phyloP scores from a whole-genome alignment of 345 rosid genomes.

The Salix exigua region DNA sequence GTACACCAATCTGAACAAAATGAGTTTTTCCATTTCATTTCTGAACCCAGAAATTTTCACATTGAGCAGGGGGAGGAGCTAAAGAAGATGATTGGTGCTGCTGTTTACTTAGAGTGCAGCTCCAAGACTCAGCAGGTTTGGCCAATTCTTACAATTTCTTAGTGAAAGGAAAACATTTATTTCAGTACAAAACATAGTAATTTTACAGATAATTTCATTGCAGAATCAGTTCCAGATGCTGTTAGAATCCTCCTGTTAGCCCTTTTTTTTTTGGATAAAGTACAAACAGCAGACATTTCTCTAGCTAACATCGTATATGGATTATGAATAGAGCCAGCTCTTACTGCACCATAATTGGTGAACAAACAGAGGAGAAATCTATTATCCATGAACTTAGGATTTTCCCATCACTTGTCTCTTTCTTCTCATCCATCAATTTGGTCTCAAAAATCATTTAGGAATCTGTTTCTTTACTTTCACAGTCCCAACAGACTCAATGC shows the following conservation, averaged over 20 bases:
- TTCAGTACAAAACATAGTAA: too few relatives aligned
- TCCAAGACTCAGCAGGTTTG: slow-evolving; percentile 51
- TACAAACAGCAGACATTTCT: not conserved
- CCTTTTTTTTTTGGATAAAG: not conserved
- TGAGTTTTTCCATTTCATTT: not conserved
- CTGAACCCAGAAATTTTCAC: not conserved
- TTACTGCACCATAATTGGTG: not conserved
- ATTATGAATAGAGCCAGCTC: not conserved
- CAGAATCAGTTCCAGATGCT: too few relatives aligned
- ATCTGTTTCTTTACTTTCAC: not conserved
- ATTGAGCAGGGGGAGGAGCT: slow-evolving; percentile 46
- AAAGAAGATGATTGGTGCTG: slow-evolving; percentile 52
- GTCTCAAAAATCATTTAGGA: not conserved
- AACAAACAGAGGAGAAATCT: not conserved
- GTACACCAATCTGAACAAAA: not conserved
- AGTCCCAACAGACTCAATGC: not conserved
- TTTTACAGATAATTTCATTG: not conserved
- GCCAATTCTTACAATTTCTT: not conserved
- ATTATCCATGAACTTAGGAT: not conserved
- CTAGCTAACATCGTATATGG: not conserved
- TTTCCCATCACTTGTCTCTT: not conserved
- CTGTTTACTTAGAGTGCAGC: slow-evolving; percentile 51
- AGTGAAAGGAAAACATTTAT: too few relatives aligned
- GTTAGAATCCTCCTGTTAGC: not conserved
- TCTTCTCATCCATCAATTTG: not conserved